These are phyloP conservation scores for Pseudogymnoascus sp. DNA, from an alignment of 2,329 filamentous ascomycete genomes.

Conservation along the genomic window DNA sequence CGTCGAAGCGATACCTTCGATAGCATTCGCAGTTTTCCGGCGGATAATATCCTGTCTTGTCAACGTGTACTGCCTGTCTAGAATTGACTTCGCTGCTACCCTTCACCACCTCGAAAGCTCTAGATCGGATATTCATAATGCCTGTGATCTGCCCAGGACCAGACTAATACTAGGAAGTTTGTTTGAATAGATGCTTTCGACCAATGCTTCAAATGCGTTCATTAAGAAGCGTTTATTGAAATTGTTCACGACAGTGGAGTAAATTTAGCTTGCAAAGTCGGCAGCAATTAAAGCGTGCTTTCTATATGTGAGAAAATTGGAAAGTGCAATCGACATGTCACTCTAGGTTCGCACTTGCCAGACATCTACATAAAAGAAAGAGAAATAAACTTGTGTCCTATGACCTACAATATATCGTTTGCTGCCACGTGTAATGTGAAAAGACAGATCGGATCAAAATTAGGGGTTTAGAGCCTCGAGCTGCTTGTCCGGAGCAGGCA, in stretches of 20 bases:
- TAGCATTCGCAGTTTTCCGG: conserved; percentile 1
- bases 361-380: not conserved
- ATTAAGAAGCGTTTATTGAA: not conserved
- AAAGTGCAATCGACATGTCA: not conserved
- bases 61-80: not conserved
- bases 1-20: conserved; percentile 4
- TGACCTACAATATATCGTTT: not conserved
- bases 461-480: not conserved
- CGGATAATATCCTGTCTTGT: not conserved
- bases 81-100: not conserved
- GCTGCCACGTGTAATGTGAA: not conserved
- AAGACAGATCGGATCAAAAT: not conserved
- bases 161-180: not conserved
- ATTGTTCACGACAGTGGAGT: not conserved
- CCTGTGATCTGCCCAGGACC: not conserved
- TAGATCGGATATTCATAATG: not conserved
- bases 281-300: not conserved
- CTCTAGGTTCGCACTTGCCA: not conserved
- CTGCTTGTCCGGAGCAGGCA: not conserved
- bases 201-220: not conserved
- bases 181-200: not conserved
- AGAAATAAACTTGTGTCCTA: not conserved
- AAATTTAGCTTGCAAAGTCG: not conserved
- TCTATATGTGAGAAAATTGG: not conserved
- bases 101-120: not conserved